These are phyloP conservation scores for Claviceps sp. DNA, from an alignment of 2,329 filamentous ascomycete genomes.

Conservation along the genomic window DNA sequence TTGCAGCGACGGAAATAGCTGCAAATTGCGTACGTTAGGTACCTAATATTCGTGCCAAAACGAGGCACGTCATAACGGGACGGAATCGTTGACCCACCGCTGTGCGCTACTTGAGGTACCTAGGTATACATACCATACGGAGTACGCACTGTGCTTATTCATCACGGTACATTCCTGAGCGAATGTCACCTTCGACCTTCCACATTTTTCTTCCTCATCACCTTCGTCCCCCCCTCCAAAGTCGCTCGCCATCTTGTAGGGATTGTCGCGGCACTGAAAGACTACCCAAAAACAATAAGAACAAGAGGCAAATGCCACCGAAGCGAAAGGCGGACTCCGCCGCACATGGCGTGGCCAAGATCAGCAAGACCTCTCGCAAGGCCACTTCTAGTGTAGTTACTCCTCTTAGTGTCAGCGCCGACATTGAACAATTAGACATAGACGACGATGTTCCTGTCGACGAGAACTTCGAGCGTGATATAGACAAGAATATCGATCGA, in stretches of 20 bases:
- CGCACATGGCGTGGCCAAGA: slow-evolving; percentile 36
- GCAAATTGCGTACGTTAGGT: not conserved
- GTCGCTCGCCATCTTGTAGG: not conserved
- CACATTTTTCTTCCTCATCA: not conserved
- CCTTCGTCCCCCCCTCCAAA: not conserved
- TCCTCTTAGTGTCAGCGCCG: slow-evolving; percentile 42
- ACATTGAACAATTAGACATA: slow-evolving; percentile 29
- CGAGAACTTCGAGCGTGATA: slow-evolving; percentile 37
- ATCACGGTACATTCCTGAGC: not conserved
- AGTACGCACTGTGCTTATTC: not conserved
- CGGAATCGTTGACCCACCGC: not conserved
- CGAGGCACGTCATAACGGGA: too few relatives aligned
- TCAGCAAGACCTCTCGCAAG: slow-evolving; percentile 40
- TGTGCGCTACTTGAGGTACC: not conserved
- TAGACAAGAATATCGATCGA: slow-evolving; percentile 45
- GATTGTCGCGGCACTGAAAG: slow-evolving; percentile 10
- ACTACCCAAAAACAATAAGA: not conserved
- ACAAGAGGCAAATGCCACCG: slow-evolving; percentile 40
- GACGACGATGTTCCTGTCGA: slow-evolving; percentile 38
- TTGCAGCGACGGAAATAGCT: too few relatives aligned
- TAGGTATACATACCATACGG: too few relatives aligned
- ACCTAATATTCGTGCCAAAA: not conserved
- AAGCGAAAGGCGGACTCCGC: slow-evolving; percentile 53
- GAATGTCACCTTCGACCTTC: not conserved
- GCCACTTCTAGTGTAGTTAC: slow-evolving; percentile 50